These are phyloP conservation scores for Hamigera avellanea DNA, from an alignment of 495 filamentous ascomycete genomes.

Conservation along the genomic window DNA sequence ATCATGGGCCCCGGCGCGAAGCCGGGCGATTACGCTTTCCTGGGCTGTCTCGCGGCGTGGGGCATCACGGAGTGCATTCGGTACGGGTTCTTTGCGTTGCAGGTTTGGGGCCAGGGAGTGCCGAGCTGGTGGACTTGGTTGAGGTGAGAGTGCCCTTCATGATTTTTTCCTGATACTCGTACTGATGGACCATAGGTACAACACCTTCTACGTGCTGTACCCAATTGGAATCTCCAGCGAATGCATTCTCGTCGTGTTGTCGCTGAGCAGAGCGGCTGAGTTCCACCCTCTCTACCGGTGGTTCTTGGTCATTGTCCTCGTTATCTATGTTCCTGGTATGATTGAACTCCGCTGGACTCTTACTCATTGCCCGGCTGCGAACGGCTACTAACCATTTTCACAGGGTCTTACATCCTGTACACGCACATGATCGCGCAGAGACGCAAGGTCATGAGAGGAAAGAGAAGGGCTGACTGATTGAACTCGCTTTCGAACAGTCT, in stretches of 20 bases:
- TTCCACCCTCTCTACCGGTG: conserved; percentile 40
- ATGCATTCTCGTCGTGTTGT: conserved; percentile 58
- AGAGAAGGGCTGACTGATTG: conserved; percentile 11
- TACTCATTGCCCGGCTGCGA: not conserved
- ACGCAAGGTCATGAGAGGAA: conserved; percentile 56
- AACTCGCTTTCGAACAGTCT: too few relatives aligned
- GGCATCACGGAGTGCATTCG: conserved; percentile 75
- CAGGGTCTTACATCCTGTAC: conserved; percentile 80
- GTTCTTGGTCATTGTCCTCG: conserved; percentile 50
- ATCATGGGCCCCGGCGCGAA: conserved; percentile 5
- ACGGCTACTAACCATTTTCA: conserved; percentile 11
- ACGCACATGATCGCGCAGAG: conserved; percentile 91
- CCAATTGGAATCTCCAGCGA: conserved; percentile 84
- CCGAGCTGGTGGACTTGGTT: conserved; percentile 67
- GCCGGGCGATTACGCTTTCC: conserved; percentile 29
- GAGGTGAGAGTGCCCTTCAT: too few relatives aligned
- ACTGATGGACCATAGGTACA: conserved; percentile 44
- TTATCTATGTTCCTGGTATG: conserved; percentile 74
- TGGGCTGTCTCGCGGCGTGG: conserved; percentile 60
- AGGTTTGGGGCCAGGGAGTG: conserved; percentile 44
- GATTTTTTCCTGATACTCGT: conserved; percentile 2
- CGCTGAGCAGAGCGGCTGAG: conserved; percentile 46
- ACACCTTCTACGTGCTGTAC: conserved; percentile 86
- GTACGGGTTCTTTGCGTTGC: conserved; percentile 77
- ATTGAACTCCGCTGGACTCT: conserved; percentile 2